These are phyloP conservation scores for Hanseniaspora vineae DNA, from an alignment of 805 yeast species.

Conservation along the genomic window DNA sequence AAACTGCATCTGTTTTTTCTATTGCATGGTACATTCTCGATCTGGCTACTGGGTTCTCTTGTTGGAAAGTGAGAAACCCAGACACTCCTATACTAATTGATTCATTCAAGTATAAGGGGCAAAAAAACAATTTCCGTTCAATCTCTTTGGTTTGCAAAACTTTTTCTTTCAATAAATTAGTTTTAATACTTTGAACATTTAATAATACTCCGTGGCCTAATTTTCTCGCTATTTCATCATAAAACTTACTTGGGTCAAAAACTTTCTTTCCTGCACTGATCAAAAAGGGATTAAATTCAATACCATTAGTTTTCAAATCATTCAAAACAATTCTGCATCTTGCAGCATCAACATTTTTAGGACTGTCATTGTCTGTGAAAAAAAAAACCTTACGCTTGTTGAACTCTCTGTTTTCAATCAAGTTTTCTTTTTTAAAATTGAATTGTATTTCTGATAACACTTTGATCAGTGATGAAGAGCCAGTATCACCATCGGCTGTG, in stretches of 20 bases:
- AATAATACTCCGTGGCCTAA: slow-evolving; percentile 8
- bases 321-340: slow-evolving; percentile 43
- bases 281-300: slow-evolving; percentile 53
- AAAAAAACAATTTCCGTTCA: slow-evolving; percentile 47
- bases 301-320: slow-evolving; percentile 43
- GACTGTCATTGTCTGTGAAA: slow-evolving; percentile 66
- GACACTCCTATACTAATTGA: slow-evolving; percentile 48
- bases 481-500: slow-evolving; percentile 4
- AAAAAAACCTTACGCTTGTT: slow-evolving; percentile 50
- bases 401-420: slow-evolving; percentile 22
- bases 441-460: not conserved
- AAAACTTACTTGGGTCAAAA: slow-evolving; percentile 35
- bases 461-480: not conserved
- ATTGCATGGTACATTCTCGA: slow-evolving; percentile 41
- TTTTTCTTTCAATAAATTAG: slow-evolving; percentile 29
- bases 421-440: not conserved
- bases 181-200: slow-evolving; percentile 6
- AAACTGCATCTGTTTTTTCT: slow-evolving; percentile 41
- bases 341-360: slow-evolving; percentile 35
- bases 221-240: slow-evolving; percentile 33
- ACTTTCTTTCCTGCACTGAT: slow-evolving; percentile 25
- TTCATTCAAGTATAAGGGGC: slow-evolving; percentile 46
- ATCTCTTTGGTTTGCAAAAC: slow-evolving; percentile 49
- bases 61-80: slow-evolving; percentile 55
- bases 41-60: slow-evolving; percentile 35